These are phyloP conservation scores for Durotheca rogersii DNA, from an alignment of 495 filamentous ascomycete genomes.

Conservation along the genomic window DNA sequence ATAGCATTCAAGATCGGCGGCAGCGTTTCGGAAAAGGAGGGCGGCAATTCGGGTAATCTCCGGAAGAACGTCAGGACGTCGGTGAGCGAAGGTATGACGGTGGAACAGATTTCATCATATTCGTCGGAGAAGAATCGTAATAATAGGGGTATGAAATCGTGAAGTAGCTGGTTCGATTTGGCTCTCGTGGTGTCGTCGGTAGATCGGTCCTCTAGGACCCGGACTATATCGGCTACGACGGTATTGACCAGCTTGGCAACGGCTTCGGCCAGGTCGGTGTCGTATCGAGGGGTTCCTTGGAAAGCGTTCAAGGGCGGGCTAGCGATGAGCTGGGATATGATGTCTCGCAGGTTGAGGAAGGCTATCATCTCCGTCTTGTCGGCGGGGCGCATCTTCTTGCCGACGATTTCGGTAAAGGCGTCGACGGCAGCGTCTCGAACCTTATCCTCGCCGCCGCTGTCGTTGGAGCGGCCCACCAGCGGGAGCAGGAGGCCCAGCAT, in stretches of 20 bases:
- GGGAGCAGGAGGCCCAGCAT: constrained; percentile 83
- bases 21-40: constrained; percentile 73
- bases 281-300: constrained; percentile 79
- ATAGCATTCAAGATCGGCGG: constrained; percentile 86
- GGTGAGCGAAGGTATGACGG: constrained; percentile 84
- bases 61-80: constrained; percentile 87
- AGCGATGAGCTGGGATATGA: constrained; percentile 76
- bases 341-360: constrained; percentile 80
- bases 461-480: constrained; percentile 61
- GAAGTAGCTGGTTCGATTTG: constrained; percentile 72
- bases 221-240: constrained; percentile 79
- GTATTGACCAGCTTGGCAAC: constrained; percentile 97
- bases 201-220: constrained; percentile 60
- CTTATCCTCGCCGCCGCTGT: constrained; percentile 59
- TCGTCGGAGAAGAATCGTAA: constrained; percentile 95
- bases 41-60: constrained; percentile 66
- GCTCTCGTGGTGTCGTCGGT: constrained; percentile 55
- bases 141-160: constrained; percentile 78
- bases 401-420: constrained; percentile 90
- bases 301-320: constrained; percentile 75
- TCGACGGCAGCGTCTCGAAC: constrained; percentile 86
- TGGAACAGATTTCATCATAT: constrained; percentile 95
- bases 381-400: constrained; percentile 92
- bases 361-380: constrained; percentile 94
- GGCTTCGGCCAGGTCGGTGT: constrained; percentile 89